Conservation (phyloP, 108 stramenopile species). For the Skeletonema menzelii region DNA sequence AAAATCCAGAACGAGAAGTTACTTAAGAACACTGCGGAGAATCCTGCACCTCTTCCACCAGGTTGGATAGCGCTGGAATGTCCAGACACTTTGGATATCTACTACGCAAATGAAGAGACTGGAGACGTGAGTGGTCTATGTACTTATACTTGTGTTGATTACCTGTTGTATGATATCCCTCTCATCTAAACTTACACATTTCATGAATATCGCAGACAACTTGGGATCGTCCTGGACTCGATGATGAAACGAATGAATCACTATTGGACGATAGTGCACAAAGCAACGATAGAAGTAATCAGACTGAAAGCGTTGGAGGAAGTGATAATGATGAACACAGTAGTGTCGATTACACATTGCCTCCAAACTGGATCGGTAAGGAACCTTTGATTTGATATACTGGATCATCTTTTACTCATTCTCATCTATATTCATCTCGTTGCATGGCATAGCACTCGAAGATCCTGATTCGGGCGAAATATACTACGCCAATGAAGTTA, state of each 20-base stretch:
- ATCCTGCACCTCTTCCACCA: neutral
- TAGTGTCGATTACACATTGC: neutral
- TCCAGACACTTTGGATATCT: constrained; percentile 45
- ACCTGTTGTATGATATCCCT: neutral
- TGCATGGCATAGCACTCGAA: constrained; percentile 27
- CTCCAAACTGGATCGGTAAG: constrained; percentile 1
- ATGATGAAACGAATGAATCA: neutral
- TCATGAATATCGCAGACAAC: neutral
- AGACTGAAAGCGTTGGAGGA: neutral
- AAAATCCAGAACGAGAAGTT: constrained; percentile 11
- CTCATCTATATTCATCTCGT: neutral
- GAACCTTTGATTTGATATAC: neutral
- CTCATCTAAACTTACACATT: neutral
- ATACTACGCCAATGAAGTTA: constrained; percentile 78
- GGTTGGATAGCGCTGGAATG: constrained; percentile 5
- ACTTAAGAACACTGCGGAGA: constrained; percentile 3
- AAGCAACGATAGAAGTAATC: neutral
- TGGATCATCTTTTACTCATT: neutral
- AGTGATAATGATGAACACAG: neutral
- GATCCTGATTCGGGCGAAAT: constrained; percentile 63
- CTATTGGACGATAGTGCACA: neutral
- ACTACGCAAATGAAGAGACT: constrained; percentile 81
- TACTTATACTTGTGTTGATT: neutral
- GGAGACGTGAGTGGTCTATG: constrained; percentile 48
- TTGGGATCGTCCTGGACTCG: neutral